Conservation (phyloP, 257 asterid species). For the Solanum chiquidenum region DNA sequence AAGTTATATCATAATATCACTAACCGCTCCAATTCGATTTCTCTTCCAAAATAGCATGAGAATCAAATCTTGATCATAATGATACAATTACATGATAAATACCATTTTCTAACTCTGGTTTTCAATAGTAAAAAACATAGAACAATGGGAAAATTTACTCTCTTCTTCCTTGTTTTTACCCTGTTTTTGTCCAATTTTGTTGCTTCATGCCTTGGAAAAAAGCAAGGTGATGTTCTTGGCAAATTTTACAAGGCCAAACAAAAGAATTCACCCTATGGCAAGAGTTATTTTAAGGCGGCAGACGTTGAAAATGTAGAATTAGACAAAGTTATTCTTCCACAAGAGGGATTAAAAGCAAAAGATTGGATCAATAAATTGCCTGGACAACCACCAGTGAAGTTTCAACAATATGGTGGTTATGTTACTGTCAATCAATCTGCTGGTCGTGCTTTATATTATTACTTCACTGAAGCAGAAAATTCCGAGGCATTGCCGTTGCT, state of each 20-base stretch:
- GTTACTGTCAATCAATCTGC: constrained; percentile 29
- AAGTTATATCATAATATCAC: neutral
- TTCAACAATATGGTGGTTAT: constrained; percentile 43
- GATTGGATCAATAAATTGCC: constrained; percentile 31
- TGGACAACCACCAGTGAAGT: constrained; percentile 37
- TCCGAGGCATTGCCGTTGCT: constrained; percentile 27
- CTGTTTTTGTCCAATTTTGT: neutral
- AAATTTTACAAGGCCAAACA: neutral
- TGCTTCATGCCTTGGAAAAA: neutral
- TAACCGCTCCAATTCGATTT: neutral
- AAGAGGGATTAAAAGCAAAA: constrained; percentile 27
- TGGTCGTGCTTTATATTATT: constrained; percentile 40
- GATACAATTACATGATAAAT: neutral
- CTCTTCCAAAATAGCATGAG: neutral
- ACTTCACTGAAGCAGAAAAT: constrained; percentile 30
- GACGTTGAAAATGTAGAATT: neutral
- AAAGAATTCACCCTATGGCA: neutral
- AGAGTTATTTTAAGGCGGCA: neutral
- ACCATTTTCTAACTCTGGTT: neutral
- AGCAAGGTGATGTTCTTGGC: neutral
- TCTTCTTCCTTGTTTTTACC: neutral
- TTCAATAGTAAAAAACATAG: neutral
- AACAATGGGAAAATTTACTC: neutral
- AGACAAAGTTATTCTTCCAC: constrained; percentile 5
- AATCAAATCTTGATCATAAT: neutral